Evolutionary conservation across 495 filamentous ascomycete genomes (phyloP), one percentile per base, ranked within the genome.

Genomic region (Podospora pseudocomata): DNA sequence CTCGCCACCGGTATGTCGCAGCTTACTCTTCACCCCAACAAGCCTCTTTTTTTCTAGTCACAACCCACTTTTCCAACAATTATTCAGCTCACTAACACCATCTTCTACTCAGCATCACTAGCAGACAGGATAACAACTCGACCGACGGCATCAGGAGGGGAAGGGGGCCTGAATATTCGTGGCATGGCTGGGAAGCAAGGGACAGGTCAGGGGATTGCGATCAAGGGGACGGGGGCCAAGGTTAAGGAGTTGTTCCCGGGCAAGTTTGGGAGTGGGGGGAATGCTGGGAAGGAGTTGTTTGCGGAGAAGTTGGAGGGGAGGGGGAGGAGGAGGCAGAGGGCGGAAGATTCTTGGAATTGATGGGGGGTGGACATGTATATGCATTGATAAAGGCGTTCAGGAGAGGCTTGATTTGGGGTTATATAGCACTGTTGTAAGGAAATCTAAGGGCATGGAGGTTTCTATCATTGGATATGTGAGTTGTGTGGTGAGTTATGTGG

Each of bases 201-300:
- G 23, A 56, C 71, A n/a, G 81, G 86, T 60, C 81, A 85, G 67
- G 90, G 86, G 1, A 84, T 89, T 71, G 82, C 85, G 5, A 91
- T 94, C 71, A 90, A 89, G 57, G 91, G 91, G 3, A 78, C 34
- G 71, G 80, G 59, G 19, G 77, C 85, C 13, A 87, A 85, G 1
- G 87, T 84, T 3, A 88, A 86, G 64, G 91, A 93, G 74, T 76
- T 93, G 16, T 93, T 93, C 67, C 90, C 91, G 11, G 83, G 83
- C 4, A 90, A 87, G 68, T 87, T 86, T 65, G 84, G 81, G 18
- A 32, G 30, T 32, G 30, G 30, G 3, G 30, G 30, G 39, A 92
- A 92, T 76, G 78, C 86, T 5, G 86, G 86, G 28, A 93, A 92
- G 78, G 91, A 93, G 74, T 78, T 94, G 6, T 92, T 94, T 67